Evolutionary conservation across 768 basidiomycete genomes (phyloP).

Genomic region (Piloderma croceum): DNA sequence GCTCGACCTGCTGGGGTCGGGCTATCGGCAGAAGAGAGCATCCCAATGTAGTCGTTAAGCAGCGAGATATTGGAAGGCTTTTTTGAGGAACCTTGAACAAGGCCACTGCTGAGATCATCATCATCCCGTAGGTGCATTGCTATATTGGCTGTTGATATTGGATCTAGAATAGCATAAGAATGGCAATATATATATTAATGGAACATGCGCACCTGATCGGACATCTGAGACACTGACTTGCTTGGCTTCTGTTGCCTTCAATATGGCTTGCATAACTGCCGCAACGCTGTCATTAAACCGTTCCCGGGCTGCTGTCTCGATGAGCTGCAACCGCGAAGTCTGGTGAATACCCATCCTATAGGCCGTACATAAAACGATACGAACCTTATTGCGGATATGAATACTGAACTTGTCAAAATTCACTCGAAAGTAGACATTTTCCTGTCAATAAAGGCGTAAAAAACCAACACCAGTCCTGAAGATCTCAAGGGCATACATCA

Average conservation of each 20-base stretch:
- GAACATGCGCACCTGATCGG: slow-evolving; percentile 48
- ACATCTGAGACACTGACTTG: slow-evolving; percentile 58
- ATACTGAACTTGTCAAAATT: slow-evolving; percentile 87
- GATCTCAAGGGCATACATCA: slow-evolving; percentile 47
- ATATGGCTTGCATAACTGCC: slow-evolving; percentile 60
- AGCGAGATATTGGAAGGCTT: slow-evolving; percentile 52
- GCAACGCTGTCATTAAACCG: slow-evolving; percentile 77
- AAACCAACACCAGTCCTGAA: neutral
- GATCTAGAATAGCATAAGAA: slow-evolving; percentile 36
- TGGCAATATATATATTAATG: neutral
- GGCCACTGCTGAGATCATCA: slow-evolving; percentile 54
- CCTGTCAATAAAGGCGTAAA: slow-evolving; percentile 33
- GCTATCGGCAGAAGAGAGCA: slow-evolving; percentile 79
- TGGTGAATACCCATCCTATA: slow-evolving; percentile 3
- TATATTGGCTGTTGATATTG: slow-evolving; percentile 62
- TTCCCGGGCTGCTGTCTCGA: slow-evolving; percentile 69
- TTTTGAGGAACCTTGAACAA: slow-evolving; percentile 47
- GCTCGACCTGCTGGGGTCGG: slow-evolving; percentile 67
- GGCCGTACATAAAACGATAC: slow-evolving; percentile 14
- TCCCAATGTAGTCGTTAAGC: slow-evolving; percentile 75
- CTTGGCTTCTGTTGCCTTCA: slow-evolving; percentile 63
- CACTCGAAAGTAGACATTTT: slow-evolving; percentile 73
- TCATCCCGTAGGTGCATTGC: slow-evolving; percentile 59
- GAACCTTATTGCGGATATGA: slow-evolving; percentile 80
- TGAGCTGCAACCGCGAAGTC: slow-evolving; percentile 46